A percentile compares a stretch with the other conserved stretches of the same genome.
Evolutionary conservation across 768 basidiomycete species (phyloP).

Genomic region (Mrakia blollopis): DNA sequence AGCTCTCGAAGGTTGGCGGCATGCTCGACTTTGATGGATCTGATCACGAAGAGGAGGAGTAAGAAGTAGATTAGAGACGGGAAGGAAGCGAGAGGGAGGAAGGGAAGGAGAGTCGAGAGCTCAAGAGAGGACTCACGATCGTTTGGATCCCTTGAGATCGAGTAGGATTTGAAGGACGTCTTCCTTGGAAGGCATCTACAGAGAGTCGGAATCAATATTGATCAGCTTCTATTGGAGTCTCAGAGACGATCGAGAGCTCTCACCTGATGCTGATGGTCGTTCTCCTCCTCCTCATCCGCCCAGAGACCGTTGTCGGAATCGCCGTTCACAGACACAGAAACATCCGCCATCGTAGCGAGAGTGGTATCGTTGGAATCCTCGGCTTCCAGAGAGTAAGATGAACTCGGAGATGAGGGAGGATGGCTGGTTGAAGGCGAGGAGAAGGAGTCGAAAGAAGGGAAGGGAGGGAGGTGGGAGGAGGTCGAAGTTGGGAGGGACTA

Average conservation of each 20-base stretch:
- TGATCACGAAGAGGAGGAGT: neutral
- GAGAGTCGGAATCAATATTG: neutral
- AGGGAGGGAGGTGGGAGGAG: too few relatives aligned
- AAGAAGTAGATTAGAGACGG: neutral
- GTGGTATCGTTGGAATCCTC: neutral
- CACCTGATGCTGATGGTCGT: neutral
- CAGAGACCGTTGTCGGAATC: slow-evolving; percentile 7
- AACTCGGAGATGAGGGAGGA: too few relatives aligned
- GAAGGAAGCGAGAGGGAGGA: neutral
- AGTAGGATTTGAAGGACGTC: slow-evolving; percentile 13
- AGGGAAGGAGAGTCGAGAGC: slow-evolving; percentile 1
- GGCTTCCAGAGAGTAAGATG: too few relatives aligned
- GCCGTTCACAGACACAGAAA: neutral
- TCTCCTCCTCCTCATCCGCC: neutral
- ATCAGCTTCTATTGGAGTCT: neutral
- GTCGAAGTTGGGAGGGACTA: neutral
- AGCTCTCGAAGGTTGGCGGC: slow-evolving; percentile 9
- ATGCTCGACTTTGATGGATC: neutral
- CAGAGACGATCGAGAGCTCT: too few relatives aligned
- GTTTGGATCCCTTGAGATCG: slow-evolving; percentile 11
- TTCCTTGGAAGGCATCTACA: slow-evolving; percentile 12
- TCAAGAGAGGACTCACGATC: neutral
- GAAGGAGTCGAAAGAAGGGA: too few relatives aligned
- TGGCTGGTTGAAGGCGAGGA: too few relatives aligned
- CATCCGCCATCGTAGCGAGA: neutral